Evolutionary conservation across 441 rosid species (phyloP), one percentile per base, ranked within the genome.

Genomic region (Macaranga tanarius): DNA sequence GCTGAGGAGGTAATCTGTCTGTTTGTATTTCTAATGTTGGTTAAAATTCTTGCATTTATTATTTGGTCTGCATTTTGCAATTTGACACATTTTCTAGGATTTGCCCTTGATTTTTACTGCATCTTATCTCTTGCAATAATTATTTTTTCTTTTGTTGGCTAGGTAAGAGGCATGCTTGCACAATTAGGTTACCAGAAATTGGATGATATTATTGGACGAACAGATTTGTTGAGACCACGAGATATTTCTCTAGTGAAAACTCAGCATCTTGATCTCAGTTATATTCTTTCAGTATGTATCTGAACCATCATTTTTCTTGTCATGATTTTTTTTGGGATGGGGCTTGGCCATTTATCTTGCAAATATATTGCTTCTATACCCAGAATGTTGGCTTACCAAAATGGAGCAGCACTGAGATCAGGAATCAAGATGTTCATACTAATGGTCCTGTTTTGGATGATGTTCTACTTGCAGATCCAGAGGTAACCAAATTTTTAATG

Each of bases 81-180:
- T 50, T 66, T 75, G 69, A 63, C 61, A 52, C 71, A 23, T 70
- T 48, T 28, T 64, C 31, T 40, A 31, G 17, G 34, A 38, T 10
- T 61, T 65, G 11, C 20, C 71, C 22, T 51, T 64, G 51, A 17
- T 48, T 58, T 70, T 47, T 0, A 34, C 57, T 65, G 20, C 28
- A 38, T 64, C 55, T 38, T 22, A 11, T 59, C 20, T 74, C 47
- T 64, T 61, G 17, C 45, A 52, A 22, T 66, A 60, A 34, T 31
- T 74, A 13, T 9, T 17, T 50, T 57, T 65, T 17, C 26, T 58
- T 72, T 23, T 74, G 47, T 73, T 76, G 56, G 34, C 69, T 70
- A 95, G 99, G 95, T 93, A 70, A 90, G 99, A 85, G 97, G 99
- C 71, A 86, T 89, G 83, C 87, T 95, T 75, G 96, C 98, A 16